phyloP scores from a whole-genome alignment of 2,329 filamentous ascomycete genomes.

The Sporothrix protearum region DNA sequence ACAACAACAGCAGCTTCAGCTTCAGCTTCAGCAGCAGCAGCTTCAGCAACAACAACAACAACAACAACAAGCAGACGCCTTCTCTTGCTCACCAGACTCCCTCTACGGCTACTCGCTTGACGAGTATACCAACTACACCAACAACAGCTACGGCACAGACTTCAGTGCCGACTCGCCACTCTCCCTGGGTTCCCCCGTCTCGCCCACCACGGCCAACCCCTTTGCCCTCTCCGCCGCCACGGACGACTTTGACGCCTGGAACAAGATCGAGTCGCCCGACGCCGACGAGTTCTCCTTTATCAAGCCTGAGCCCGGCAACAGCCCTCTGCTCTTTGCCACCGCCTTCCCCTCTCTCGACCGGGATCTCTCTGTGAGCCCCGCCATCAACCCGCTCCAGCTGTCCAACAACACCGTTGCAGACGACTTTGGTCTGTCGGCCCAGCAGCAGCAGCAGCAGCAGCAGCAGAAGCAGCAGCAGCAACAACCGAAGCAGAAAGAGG shows the following conservation, averaged over 20 bases:
- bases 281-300: constrained; percentile 30
- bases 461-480: too few relatives aligned
- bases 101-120: constrained; percentile 32
- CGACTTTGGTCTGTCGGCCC: not conserved
- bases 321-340: constrained; percentile 31
- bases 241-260: constrained; percentile 35
- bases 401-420: constrained; percentile 21
- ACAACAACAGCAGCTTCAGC: constrained; percentile 23
- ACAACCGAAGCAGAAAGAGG: constrained; percentile 5
- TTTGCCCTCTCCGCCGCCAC: constrained; percentile 27
- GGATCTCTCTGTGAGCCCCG: constrained; percentile 34
- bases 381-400: constrained; percentile 38
- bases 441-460: constrained; percentile 7
- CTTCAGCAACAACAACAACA: constrained; percentile 18
- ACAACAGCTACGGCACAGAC: constrained; percentile 31
- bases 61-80: constrained; percentile 25
- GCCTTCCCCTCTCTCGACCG: constrained; percentile 28
- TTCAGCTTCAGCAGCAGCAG: constrained; percentile 29
- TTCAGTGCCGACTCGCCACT: constrained; percentile 38
- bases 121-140: constrained; percentile 31
- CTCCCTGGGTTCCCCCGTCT: constrained; percentile 37
- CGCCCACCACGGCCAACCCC: constrained; percentile 33
- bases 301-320: constrained; percentile 36
- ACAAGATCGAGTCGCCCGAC: constrained; percentile 33
- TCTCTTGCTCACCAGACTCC: constrained; percentile 31